Evolutionary conservation across 129 eudicot genomes (phyloP), one percentile per base, ranked within the genome.

Genomic region (Artemisia argyi): DNA sequence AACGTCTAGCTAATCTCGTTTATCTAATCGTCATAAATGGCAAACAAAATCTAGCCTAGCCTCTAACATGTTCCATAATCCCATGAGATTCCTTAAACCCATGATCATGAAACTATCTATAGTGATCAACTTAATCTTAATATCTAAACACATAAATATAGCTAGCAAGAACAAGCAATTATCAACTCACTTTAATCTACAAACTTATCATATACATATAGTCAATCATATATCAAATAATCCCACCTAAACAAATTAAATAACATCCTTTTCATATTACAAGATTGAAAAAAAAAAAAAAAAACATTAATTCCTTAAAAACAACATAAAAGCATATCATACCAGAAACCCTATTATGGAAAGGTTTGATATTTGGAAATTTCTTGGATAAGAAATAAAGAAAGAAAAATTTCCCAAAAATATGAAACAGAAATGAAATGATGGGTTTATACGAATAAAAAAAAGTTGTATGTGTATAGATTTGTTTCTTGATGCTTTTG

Each of bases 281-380:
- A 42, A 18, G 22, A 60, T 73, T 73, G 42, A 22, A 35, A 61
- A 65, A n/a, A 59, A 3, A 13, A 52, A 22, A 16, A 24, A 13
- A 42, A 49, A 48, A 22, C 46, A 20, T 61, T 68, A 69, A 68
- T 68, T 20, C 42, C 19, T 24, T 4, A 2, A 17, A 44, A 54
- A 7, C 3, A 9, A 44, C 68, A 16, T 35, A 4, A 20, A 18
- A 57, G 12, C 30, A 75, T 60, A 74, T 50, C 53, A 11, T 74
- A 83, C 69, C 72, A 69, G 67, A 68, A 82, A 82, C 78, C 83
- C 61, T 64, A 68, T 7, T 76, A 32, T 76, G 56, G 71, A 76
- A 60, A 76, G 62, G 61, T 60, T 76, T 69, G 55, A 62, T 66
- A 76, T 58, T 68, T 60, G 75, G 63, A 59, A 76, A 76, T 60